A percentile compares a stretch with the other conserved stretches of the same genome.
Conservation (phyloP, 1,284 basidiomycete genomes). For the Pterulicium gracile region DNA sequence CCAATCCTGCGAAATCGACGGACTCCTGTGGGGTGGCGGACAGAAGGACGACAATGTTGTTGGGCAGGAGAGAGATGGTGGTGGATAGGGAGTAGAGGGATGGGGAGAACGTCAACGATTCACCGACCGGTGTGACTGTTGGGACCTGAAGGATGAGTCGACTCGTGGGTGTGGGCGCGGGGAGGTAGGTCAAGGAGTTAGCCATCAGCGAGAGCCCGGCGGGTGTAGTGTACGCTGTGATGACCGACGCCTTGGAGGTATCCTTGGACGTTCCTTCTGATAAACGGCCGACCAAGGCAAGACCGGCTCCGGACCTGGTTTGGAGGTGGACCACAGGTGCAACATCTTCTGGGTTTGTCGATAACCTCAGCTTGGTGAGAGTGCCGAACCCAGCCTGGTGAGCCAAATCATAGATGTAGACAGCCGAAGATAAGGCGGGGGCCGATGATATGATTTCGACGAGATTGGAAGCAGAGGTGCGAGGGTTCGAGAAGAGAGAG, state of each 20-base stretch:
- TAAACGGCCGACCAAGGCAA: slow-evolving; percentile 73
- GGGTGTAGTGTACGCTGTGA: slow-evolving; percentile 72
- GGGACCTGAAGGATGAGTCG: slow-evolving; percentile 75
- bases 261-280: slow-evolving; percentile 69
- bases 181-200: slow-evolving; percentile 56
- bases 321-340: slow-evolving; percentile 59
- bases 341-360: slow-evolving; percentile 12
- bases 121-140: slow-evolving; percentile 51
- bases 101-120: slow-evolving; percentile 60
- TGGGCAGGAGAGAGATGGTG: slow-evolving; percentile 49
- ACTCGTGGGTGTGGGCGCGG: slow-evolving; percentile 45
- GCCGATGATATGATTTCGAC: slow-evolving; percentile 60
- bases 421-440: slow-evolving; percentile 41
- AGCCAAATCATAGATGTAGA: slow-evolving; percentile 76
- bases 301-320: slow-evolving; percentile 81
- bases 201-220: slow-evolving; percentile 70
- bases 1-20: slow-evolving; percentile 57
- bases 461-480: slow-evolving; percentile 47
- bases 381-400: slow-evolving; percentile 71
- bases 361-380: slow-evolving; percentile 51
- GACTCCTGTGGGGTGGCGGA: slow-evolving; percentile 76
- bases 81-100: slow-evolving; percentile 60
- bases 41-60: slow-evolving; percentile 66
- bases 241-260: slow-evolving; percentile 39
- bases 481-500: slow-evolving; percentile 26